Evolutionary conservation across 345 rosid species (phyloP).

Genomic region (Isatis tinctoria): DNA sequence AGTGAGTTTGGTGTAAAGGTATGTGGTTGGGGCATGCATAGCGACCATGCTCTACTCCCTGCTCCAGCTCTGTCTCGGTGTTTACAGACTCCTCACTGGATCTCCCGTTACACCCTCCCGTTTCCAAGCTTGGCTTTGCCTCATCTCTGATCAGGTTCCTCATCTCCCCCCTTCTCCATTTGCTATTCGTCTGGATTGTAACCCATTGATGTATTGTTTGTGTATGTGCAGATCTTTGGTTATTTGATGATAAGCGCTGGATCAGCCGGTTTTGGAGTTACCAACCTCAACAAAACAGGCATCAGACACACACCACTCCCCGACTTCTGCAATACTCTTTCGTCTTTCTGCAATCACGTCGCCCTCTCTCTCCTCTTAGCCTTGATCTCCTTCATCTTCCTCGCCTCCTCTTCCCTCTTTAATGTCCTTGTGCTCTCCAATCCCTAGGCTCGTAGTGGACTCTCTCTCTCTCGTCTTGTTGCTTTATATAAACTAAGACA

Average conservation of each 20-base stretch:
- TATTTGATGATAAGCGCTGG: slow-evolving; percentile 69
- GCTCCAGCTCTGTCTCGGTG: slow-evolving; percentile 48
- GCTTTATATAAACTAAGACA: background rate
- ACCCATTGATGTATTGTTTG: background rate
- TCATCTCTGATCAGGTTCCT: slow-evolving; percentile 75
- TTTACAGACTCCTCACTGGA: slow-evolving; percentile 46
- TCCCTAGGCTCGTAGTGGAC: slow-evolving; percentile 13
- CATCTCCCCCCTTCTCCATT: background rate
- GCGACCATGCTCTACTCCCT: slow-evolving; percentile 56
- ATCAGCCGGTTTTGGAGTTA: slow-evolving; percentile 74
- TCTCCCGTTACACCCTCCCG: slow-evolving; percentile 51
- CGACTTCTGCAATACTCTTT: slow-evolving; percentile 73
- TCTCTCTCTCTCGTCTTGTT: background rate
- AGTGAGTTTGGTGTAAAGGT: slow-evolving; percentile 40
- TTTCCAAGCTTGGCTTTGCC: slow-evolving; percentile 72
- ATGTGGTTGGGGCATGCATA: slow-evolving; percentile 61
- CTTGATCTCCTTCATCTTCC: slow-evolving; percentile 52
- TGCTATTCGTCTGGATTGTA: background rate
- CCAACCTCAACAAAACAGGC: slow-evolving; percentile 78
- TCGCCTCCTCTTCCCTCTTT: slow-evolving; percentile 55
- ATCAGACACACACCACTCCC: slow-evolving; percentile 69
- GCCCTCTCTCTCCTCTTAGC: slow-evolving; percentile 64
- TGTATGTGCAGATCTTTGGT: slow-evolving; percentile 49
- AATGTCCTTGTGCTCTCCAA: slow-evolving; percentile 56
- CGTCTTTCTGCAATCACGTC: slow-evolving; percentile 68